Base-by-base conservation (phyloP, 1,284 basidiomycete genomes). In the Pascua sp. region DNA sequence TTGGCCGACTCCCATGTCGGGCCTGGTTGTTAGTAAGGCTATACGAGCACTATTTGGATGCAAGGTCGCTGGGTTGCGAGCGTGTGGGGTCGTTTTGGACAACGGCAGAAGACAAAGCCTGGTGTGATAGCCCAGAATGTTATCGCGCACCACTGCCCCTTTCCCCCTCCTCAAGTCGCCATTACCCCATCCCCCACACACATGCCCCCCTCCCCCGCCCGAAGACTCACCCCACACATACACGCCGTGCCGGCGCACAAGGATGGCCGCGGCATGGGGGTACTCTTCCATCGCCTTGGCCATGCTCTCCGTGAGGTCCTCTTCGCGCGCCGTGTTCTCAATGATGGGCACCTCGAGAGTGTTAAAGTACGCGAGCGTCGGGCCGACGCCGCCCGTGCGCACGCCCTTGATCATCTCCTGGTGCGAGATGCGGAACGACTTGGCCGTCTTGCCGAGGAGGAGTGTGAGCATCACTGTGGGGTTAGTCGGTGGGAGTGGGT, bases 351-450 rank as follows among this genome's bases (percentile, higher is more conserved):
- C 80, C 57, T 85, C 84, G n/a, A 92, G 81, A 2, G 88, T 91
- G 74, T 92, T 89, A 53, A 90, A 83, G 76, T 89, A 91, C 2
- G 87, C 86, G 59, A 91, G 72, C 0, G 89, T 83, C 37, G 79
- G 76, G 11, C 87, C 88, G 36, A 82, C 85, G 5, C 90, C 90
- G 11, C 83, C 87, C 17, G 85, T 71, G n/a, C 88, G 82, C 51
- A 92, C 83, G 41, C 90, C 90, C 76, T 91, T 92, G 74, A 92
- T 92, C 90, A 91, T 91, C 69, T 80, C 89, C 72, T 89, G 87
- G 73, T 91, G 89, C 9, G 87, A 89, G 64, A 91, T 88, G 59
- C 80, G 81, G 68, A 91, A 91, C 37, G 65, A 65, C 40, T 71
- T 57, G 36, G 71, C 68, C 37, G 84, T 79, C 41, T 81, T 78